Conservation (phyloP, 2,329 filamentous ascomycete genomes). For the Epichloe festucae region DNA sequence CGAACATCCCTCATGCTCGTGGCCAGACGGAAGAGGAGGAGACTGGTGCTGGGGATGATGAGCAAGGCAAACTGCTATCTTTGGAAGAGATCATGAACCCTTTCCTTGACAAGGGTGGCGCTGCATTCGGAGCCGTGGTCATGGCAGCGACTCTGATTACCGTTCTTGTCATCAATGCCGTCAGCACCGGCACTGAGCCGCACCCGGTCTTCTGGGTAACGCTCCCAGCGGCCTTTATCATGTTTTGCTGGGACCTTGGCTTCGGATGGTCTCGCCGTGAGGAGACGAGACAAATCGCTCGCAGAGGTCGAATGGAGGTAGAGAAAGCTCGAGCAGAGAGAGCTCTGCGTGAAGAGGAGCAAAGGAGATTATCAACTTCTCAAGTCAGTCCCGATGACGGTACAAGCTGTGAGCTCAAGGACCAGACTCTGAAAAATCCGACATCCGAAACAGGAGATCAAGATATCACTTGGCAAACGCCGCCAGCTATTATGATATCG, state of each 20-base stretch:
- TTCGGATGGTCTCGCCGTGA: slow-evolving; percentile 51
- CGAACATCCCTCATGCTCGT: slow-evolving; percentile 55
- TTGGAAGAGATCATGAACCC: slow-evolving; percentile 67
- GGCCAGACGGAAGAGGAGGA: slow-evolving; percentile 41
- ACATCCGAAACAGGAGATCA: neutral
- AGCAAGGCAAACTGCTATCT: slow-evolving; percentile 41
- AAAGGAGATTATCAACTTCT: neutral
- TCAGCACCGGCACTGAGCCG: slow-evolving; percentile 33
- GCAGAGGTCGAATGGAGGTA: slow-evolving; percentile 31
- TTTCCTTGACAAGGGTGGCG: slow-evolving; percentile 54
- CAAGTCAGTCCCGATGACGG: neutral
- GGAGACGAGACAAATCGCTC: slow-evolving; percentile 50
- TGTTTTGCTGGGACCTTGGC: slow-evolving; percentile 54
- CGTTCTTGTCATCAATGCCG: slow-evolving; percentile 52
- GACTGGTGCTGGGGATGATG: slow-evolving; percentile 27
- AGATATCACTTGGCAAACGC: neutral
- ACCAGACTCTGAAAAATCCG: neutral
- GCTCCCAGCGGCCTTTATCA: slow-evolving; percentile 52
- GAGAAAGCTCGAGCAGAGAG: slow-evolving; percentile 9
- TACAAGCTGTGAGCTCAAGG: slow-evolving; percentile 1
- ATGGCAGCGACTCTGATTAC: slow-evolving; percentile 57
- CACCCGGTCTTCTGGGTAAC: slow-evolving; percentile 56
- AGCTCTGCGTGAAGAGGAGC: slow-evolving; percentile 7
- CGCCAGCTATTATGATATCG: slow-evolving; percentile 10
- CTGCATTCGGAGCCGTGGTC: slow-evolving; percentile 48